A percentile compares a stretch with the other conserved stretches of the same genome.
Conservation (phyloP, 139 green algal genomes). For the Edaphochlamys debaryana region DNA sequence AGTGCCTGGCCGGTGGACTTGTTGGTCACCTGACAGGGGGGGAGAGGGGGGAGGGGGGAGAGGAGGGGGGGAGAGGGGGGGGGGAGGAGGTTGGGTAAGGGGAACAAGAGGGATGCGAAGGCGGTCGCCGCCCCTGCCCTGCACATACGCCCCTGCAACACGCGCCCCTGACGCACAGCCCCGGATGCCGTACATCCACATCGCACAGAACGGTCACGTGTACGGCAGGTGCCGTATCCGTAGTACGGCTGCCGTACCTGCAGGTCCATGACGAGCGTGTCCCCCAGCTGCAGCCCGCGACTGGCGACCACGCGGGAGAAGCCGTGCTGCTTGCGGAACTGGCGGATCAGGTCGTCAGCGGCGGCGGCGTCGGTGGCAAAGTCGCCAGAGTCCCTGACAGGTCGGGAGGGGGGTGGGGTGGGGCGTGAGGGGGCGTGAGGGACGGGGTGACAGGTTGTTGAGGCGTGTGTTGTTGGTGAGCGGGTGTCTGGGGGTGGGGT, state of each 20-base stretch:
- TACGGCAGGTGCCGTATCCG: too few relatives aligned
- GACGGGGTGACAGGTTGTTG: too few relatives aligned
- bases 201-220: too few relatives aligned
- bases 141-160: too few relatives aligned
- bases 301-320: conserved; percentile 65
- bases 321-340: conserved; percentile 70
- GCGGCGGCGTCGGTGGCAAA: conserved; percentile 60
- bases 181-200: too few relatives aligned
- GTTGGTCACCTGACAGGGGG: neutral
- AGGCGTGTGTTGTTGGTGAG: too few relatives aligned
- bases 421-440: neutral
- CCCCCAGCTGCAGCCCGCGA: conserved; percentile 44
- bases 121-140: too few relatives aligned
- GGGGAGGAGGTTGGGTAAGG: too few relatives aligned
- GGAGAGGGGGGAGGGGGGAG: neutral
- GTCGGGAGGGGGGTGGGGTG: neutral
- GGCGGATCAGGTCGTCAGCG: conserved; percentile 66
- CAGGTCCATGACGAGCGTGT: conserved; percentile 64
- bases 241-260: too few relatives aligned
- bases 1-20: conserved; percentile 20
- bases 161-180: too few relatives aligned
- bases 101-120: too few relatives aligned
- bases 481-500: too few relatives aligned
- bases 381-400: conserved; percentile 54
- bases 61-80: neutral